Base-by-base conservation (phyloP, 257 asterid species). In the Salvia rosmarinus region DNA sequence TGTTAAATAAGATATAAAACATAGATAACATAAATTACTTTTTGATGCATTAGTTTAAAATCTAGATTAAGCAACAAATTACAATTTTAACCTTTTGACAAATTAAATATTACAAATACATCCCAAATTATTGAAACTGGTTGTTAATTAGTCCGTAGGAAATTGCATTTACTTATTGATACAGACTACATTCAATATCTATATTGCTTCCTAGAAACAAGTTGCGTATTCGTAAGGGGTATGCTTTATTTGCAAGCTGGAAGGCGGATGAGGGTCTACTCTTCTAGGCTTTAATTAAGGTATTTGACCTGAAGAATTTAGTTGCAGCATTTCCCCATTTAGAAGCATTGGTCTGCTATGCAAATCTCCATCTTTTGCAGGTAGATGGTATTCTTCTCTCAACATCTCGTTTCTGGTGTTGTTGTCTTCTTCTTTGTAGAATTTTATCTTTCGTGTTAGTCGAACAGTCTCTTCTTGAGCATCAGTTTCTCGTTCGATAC, bases 331-430 rank as follows among this genome's bases (percentile, higher is more conserved):
- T 64, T 87, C 79, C 52, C 94, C 96, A 78, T 93, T 93, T 17
- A 93, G 88, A 37, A 85, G 85, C 85, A 89, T 72, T 32, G 80
- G 86, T 76, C 83, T 92, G 88, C 98, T 93, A 13, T 88, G 97
- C 74, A 88, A 67, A 66, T 93, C 83, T 12, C 95, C 89, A 40
- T 83, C 82, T 69, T 86, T 73, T 52, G 93, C 90, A 23, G 94
- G 85, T 34, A 89, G 78, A 70, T 90, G 97, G 78, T 93, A 93
- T 56, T 93, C 98, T 72, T 85, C 87, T 78, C 94, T 89, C 74
- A 49, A 32, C 70, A 54, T 70, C 58, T 52, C 64, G 19, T 32
- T 40, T 72, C 42, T 19, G 56, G 17, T 64, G n/a, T 39, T 23
- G 14, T 60, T 10, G n/a, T 39, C 32, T 17, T 60, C 13, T 19